Base-by-base conservation (phyloP, 148 eudicot species). In the Arbutus unedo region DNA sequence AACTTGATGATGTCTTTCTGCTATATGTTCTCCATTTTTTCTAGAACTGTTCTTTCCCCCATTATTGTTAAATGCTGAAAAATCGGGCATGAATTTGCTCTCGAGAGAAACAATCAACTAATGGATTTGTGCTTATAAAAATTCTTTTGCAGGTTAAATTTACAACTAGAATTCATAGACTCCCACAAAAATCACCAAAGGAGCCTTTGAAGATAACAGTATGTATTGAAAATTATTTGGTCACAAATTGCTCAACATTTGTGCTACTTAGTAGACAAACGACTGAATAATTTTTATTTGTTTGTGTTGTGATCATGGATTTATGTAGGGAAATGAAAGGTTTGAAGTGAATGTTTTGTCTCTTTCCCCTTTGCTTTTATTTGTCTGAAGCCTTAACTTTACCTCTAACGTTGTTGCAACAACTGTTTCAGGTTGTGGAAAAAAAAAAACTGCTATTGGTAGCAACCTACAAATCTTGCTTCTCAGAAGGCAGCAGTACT, bases 401-500 rank as follows among this genome's bases (percentile, higher is more conserved):
- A 0, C 38, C 14, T 78, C 9, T 78, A 10, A 56, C 70, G 10
- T 9, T 44, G 38, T 78, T 57, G 51, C 53, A 45, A 25, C 55
- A 19, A 60, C 59, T 47, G 11, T 51, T 82, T 79, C 89, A 91
- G 93, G 90, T 54, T 41, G 83, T 60, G 89, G 48, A 70, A 70
- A 48, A 43, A 6, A 70, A 53, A 89, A 86, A 76, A 72, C 85
- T 72, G 43, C 82, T 3, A 79, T 86, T 51, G 87, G 85, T 62
- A 87, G 80, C 86, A 81, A 86, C 82, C 83, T 89, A 62, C 73
- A 83, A 9, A 85, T 73, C 79, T 71, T 84, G 38, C 85, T 88
- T 50, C 68, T 80, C 68, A 82, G 31, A 67, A 66, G 68, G 78
- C 77, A 81, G 80, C 83, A 76, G 77, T 79, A 74, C 81, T 51